Evolutionary conservation across 164 flowering plant genomes (phyloP).

Genomic region (Malania oleifera): DNA sequence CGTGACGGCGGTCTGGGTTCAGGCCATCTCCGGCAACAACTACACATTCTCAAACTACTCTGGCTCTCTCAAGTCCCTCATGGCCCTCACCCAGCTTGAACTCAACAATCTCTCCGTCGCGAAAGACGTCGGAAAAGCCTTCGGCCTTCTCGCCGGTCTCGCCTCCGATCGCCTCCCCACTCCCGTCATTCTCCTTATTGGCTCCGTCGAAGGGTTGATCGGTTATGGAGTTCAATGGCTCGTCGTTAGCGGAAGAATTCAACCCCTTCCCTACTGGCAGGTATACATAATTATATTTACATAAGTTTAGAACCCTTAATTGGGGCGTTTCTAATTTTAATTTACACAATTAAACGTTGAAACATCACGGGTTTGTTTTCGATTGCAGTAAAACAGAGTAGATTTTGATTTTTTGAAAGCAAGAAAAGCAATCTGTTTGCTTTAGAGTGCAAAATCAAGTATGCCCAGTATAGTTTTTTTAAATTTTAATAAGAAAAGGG

Average conservation of each 20-base stretch:
- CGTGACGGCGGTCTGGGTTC: slow-evolving; percentile 88
- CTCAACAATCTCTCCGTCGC: slow-evolving; percentile 78
- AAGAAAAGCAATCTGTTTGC: too few species aligned
- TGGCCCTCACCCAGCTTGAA: slow-evolving; percentile 66
- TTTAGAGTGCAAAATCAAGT: too few species aligned
- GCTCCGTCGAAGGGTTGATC: slow-evolving; percentile 67
- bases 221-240: slow-evolving; percentile 91
- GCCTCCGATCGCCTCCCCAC: slow-evolving; percentile 65
- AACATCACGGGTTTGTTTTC: too few species aligned
- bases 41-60: slow-evolving; percentile 85
- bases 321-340: too few species aligned
- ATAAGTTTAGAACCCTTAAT: too few species aligned
- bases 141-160: slow-evolving; percentile 70
- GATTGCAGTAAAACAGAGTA: too few species aligned
- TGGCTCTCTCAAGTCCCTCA: slow-evolving; percentile 62
- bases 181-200: slow-evolving; percentile 59
- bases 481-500: too few species aligned
- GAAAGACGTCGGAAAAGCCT: slow-evolving; percentile 81
- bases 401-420: too few species aligned
- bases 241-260: slow-evolving; percentile 52
- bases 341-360: too few species aligned
- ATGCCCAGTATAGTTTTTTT: too few species aligned
- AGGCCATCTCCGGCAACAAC: slow-evolving; percentile 82
- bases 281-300: too few species aligned
- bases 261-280: slow-evolving; percentile 81